Evolutionary conservation across 495 filamentous ascomycete species (phyloP), one percentile per base, ranked within the genome.

Genomic region (Neurospora sp.): DNA sequence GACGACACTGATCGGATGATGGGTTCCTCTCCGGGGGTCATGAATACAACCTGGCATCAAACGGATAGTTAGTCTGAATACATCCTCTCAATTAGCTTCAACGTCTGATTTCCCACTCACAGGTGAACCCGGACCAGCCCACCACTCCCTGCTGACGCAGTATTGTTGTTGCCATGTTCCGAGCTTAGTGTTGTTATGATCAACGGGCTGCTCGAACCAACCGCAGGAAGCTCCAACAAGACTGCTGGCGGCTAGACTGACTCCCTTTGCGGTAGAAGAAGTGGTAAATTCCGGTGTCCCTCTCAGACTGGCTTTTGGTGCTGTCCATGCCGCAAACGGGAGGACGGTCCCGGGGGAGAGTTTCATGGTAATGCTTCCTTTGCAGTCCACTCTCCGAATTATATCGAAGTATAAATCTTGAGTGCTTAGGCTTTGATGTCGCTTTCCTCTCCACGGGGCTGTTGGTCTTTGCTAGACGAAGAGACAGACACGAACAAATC

Each of bases 11-110:
- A 90, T 0, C 76, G 74, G 40, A 82, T 82, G 1, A 84, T 88
- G 11, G 84, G 80, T 62, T 76, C 78, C 76, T 90, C 89, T 40
- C 89, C 89, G 0, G 89, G 89, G 0, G 86, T 89, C 74, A 89
- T 87, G 9, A 89, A 70, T 2, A 90, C 82, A 8, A 87, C 81
- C 86, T 87, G 76, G 36, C 28, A 2, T 62, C 9, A 21, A 54
- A 48, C 8, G 3, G 1, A 24, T 1, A 13, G 54, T 66, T 4
- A 54, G 45, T 28, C 21, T 15, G 10, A 2, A 11, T 24, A 13
- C 10, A 4, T 3, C 17, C 17, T n/a, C 21, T 48, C 5, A 10
- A 48, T 3, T 9, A 21, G 11, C 9, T 21, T 38, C 8, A 9
- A 38, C 37, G 7, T 38, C 37, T 38, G 8, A 9, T 38, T 38